Conservation (phyloP, 805 yeast species). For the Metschnikowia drakensbergensis region DNA sequence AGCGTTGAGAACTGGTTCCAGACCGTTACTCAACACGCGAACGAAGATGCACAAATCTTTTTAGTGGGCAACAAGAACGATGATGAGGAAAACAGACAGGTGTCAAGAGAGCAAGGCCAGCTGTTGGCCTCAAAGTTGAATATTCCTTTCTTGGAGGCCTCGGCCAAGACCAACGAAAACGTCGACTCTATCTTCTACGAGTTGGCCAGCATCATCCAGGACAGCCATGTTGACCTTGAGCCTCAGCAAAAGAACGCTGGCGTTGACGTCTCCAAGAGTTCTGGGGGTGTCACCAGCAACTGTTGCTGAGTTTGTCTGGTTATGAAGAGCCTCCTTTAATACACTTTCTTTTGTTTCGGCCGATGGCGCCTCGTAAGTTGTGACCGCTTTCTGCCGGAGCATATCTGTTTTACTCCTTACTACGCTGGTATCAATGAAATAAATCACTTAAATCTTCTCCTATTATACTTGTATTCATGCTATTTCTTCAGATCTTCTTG, state of each 20-base stretch:
- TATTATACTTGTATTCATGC: not conserved
- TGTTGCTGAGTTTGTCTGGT: slow-evolving; percentile 32
- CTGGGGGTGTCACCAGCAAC: slow-evolving; percentile 27
- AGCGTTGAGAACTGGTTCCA: slow-evolving; percentile 93
- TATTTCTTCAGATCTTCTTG: slow-evolving; percentile 42
- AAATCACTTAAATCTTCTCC: no score
- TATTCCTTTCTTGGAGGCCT: slow-evolving; percentile 90
- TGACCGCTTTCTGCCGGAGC: not conserved
- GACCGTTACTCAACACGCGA: slow-evolving; percentile 94
- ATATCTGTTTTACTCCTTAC: no score
- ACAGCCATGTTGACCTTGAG: slow-evolving; percentile 54
- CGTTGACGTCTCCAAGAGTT: slow-evolving; percentile 37
- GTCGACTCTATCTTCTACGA: slow-evolving; percentile 91
- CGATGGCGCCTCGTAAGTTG: not conserved
- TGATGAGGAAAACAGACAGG: slow-evolving; percentile 81
- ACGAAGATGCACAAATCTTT: slow-evolving; percentile 90
- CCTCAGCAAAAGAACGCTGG: slow-evolving; percentile 27
- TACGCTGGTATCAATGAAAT: no score
- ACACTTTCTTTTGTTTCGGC: not conserved
- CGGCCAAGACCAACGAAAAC: slow-evolving; percentile 89
- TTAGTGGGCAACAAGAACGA: slow-evolving; percentile 96
- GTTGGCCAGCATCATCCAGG: slow-evolving; percentile 82
- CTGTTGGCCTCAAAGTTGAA: slow-evolving; percentile 81
- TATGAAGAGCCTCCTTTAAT: not conserved
- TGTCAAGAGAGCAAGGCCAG: slow-evolving; percentile 86